phyloP scores from a whole-genome alignment of 768 basidiomycete species.

The Naganishia onofrii region DNA sequence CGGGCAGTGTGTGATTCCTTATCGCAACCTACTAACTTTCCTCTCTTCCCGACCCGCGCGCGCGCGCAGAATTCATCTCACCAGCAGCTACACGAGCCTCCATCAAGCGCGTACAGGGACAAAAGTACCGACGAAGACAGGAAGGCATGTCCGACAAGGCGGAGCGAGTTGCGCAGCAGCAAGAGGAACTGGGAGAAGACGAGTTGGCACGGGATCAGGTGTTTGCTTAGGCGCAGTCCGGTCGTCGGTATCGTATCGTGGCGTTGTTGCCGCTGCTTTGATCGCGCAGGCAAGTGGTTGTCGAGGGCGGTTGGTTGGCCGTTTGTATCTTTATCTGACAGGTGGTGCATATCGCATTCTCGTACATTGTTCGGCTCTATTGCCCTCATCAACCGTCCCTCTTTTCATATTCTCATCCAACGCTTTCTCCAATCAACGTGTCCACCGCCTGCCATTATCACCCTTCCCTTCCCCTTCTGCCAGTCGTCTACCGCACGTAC shows the following conservation, averaged over 20 bases:
- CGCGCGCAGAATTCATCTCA: conserved; percentile 75
- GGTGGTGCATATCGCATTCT: no score
- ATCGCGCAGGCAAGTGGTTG: no score
- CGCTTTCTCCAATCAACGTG: no score
- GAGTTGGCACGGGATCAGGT: conserved; percentile 81
- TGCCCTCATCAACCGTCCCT: no score
- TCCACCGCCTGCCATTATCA: no score
- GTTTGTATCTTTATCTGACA: no score
- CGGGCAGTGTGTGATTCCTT: neutral
- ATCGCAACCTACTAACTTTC: neutral
- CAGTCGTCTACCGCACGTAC: neutral
- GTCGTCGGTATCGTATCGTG: no score
- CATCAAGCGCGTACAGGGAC: conserved; percentile 68
- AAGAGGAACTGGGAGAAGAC: conserved; percentile 63
- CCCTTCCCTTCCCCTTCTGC: no score
- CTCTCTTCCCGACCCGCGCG: neutral
- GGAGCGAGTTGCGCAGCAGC: conserved; percentile 64
- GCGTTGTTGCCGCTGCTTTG: no score
- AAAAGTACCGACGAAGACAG: conserved; percentile 78
- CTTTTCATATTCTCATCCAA: no score
- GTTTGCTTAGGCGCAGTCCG: conserved; percentile 73
- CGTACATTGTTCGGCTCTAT: no score
- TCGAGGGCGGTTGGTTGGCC: no score
- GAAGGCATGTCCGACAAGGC: conserved; percentile 68
- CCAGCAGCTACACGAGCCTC: conserved; percentile 75